Percentiles rank a stretch among this genome's conserved stretches.
Evolutionary conservation across 345 rosid species (phyloP).

Genomic region (Salix dunnii): DNA sequence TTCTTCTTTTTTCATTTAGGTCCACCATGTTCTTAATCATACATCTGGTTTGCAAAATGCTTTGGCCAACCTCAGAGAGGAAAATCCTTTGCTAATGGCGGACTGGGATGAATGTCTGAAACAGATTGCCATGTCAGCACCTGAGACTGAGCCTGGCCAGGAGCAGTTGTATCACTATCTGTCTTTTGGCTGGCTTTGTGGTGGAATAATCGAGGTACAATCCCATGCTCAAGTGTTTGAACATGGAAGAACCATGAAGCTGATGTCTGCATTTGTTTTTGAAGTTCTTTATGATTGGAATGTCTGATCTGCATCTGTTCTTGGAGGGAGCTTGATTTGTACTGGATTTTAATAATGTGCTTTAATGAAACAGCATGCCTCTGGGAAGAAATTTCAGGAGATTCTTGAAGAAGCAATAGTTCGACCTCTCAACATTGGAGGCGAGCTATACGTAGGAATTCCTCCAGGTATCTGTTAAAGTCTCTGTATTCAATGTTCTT

Average conservation of each 20-base stretch:
- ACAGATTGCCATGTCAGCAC: conserved; percentile 52
- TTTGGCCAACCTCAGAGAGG: conserved; percentile 42
- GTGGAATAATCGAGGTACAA: conserved; percentile 90
- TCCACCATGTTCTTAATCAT: conserved; percentile 93
- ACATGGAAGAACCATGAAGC: not conserved
- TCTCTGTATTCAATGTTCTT: conserved; percentile 9
- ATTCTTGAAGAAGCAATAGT: conserved; percentile 77
- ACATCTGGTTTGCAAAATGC: conserved; percentile 93
- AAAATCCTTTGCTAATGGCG: conserved; percentile 56
- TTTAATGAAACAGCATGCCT: conserved; percentile 57
- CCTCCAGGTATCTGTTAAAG: conserved; percentile 61
- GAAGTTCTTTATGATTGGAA: not conserved
- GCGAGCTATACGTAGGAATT: conserved; percentile 85
- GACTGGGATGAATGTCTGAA: conserved; percentile 90
- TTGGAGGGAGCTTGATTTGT: not conserved
- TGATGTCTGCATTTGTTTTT: not conserved
- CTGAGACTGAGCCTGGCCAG: conserved; percentile 81
- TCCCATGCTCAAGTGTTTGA: conserved; percentile 2
- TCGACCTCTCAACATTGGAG: conserved; percentile 66
- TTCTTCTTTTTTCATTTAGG: conserved; percentile 40
- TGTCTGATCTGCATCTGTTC: not conserved
- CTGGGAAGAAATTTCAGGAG: conserved; percentile 90
- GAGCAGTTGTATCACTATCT: conserved; percentile 78
- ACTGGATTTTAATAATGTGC: conserved; percentile 1
- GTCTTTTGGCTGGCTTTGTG: conserved; percentile 90